Evolutionary conservation across 306 rosid species (phyloP).

Genomic region (Trifolium dubium): DNA sequence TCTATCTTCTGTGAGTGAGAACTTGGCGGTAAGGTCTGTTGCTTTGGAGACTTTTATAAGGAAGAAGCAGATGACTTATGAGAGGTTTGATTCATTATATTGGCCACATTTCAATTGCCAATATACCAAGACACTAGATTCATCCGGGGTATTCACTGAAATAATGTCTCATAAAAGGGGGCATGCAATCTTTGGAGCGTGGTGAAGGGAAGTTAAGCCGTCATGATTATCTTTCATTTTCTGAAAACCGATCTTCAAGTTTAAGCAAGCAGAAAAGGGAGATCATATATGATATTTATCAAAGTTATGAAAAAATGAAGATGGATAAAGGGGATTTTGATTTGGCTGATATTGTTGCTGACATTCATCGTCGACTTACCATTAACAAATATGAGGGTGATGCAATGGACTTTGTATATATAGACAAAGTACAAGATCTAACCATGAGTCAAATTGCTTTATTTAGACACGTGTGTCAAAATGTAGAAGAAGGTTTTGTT

Average conservation of each 20-base stretch:
- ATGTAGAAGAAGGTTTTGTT: constrained; percentile 81
- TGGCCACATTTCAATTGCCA: constrained; percentile 73
- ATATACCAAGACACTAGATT: constrained; percentile 62
- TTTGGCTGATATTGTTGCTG: constrained; percentile 73
- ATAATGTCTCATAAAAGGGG: constrained; percentile 81
- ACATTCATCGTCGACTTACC: constrained; percentile 61
- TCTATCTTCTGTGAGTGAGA: constrained; percentile 30
- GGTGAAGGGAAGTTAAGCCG: constrained; percentile 53
- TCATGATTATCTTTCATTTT: constrained; percentile 53
- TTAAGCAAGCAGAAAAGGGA: constrained; percentile 54
- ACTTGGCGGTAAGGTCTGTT: constrained; percentile 50
- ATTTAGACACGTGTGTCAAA: constrained; percentile 66
- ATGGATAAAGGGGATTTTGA: constrained; percentile 68
- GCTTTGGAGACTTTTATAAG: constrained; percentile 58
- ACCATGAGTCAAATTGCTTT: constrained; percentile 80
- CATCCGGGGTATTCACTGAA: constrained; percentile 67
- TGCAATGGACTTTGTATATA: constrained; percentile 62
- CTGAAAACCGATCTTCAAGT: constrained; percentile 54
- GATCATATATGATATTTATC: constrained; percentile 58
- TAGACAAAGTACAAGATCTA: constrained; percentile 87
- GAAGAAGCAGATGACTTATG: constrained; percentile 69
- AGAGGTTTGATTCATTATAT: constrained; percentile 61
- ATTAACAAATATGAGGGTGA: constrained; percentile 55
- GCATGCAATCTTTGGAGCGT: constrained; percentile 46
- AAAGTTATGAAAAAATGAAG: constrained; percentile 71